phyloP scores from a whole-genome alignment of 2,329 filamentous ascomycete genomes.

The Amphichorda felina region DNA sequence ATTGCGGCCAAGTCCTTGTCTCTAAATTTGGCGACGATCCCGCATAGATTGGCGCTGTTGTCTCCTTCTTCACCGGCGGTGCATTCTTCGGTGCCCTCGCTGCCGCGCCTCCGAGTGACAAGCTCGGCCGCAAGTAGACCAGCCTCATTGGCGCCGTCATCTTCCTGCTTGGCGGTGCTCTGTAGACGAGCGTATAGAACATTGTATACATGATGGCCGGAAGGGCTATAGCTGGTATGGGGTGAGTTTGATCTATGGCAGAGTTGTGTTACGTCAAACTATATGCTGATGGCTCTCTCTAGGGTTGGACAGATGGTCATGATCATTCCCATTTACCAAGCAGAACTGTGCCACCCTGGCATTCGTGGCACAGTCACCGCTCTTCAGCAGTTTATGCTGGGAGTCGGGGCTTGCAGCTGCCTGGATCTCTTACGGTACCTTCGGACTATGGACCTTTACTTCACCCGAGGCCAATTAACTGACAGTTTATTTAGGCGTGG shows the following conservation, averaged over 20 bases:
- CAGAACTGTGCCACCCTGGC: slow-evolving; percentile 65
- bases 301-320: slow-evolving; percentile 32
- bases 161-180: slow-evolving; percentile 58
- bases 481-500: slow-evolving; percentile 14
- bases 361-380: slow-evolving; percentile 67
- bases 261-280: background rate
- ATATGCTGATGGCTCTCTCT: background rate
- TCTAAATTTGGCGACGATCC: slow-evolving; percentile 11
- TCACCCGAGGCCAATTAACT: slow-evolving; percentile 1
- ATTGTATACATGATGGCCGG: slow-evolving; percentile 56
- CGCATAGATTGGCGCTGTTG: slow-evolving; percentile 43
- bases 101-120: slow-evolving; percentile 52
- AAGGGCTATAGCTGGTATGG: slow-evolving; percentile 55
- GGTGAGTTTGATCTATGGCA: too few species aligned
- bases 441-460: slow-evolving; percentile 4
- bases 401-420: slow-evolving; percentile 62
- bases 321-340: slow-evolving; percentile 55
- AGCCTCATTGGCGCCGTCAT: slow-evolving; percentile 60
- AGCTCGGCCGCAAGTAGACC: slow-evolving; percentile 56
- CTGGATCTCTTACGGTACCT: slow-evolving; percentile 58
- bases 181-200: slow-evolving; percentile 57
- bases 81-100: slow-evolving; percentile 58
- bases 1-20: slow-evolving; percentile 5
- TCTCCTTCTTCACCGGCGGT: slow-evolving; percentile 63
- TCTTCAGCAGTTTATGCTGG: slow-evolving; percentile 75